Base-by-base conservation (phyloP, 139 green algal genomes). In the Chlamydomonas sp. region DNA sequence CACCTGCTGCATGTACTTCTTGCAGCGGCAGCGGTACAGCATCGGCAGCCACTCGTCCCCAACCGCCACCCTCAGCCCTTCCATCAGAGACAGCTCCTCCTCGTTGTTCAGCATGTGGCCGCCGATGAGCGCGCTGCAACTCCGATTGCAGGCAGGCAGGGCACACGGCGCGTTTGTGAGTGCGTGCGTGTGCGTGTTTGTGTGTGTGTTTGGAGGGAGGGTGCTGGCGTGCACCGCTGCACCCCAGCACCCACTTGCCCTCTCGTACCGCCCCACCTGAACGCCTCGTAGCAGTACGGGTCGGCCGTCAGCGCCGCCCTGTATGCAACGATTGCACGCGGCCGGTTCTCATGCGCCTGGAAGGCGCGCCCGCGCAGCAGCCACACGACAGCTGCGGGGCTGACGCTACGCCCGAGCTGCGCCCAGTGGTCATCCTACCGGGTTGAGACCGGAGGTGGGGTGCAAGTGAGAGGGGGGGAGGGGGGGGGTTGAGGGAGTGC, bases 261-360 rank as follows among this genome's bases (percentile, higher is more conserved):
- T n/a, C n/a, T n/a, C n/a, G n/a, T n/a, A n/a, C 16, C 43, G 13
- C 54, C 26, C 6, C 26, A 66, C 59, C 59, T 82, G 66, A 96
- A 93, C 5, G 94, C 94, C 74, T 98, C 93, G 48, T 91, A 90
- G 76, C 92, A 97, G 73, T 91, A 96, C 1, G 93, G 83, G 76
- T 98, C 93, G 36, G 39, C 67, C 72, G 74, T 58, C 35, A 97
- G 71, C 2, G 91, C 90, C 24, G 68, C 43, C 24, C 63, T 74
- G 67, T 87, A 88, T 50, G 84, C 88, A 6, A 70, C 43, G 1
- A 85, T 67, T 1, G 85, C 89, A 0, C 78, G 67, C 0, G 67
- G 48, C 24, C 83, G 78, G 73, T 97, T 97, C 29, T 97, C 89
- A 74, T 95, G 70, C 1, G 86, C 86, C 24, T 95, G 83, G 63